Evolutionary conservation across 1,139 yeast species (phyloP).

Genomic region (Candida tropicalis): DNA sequence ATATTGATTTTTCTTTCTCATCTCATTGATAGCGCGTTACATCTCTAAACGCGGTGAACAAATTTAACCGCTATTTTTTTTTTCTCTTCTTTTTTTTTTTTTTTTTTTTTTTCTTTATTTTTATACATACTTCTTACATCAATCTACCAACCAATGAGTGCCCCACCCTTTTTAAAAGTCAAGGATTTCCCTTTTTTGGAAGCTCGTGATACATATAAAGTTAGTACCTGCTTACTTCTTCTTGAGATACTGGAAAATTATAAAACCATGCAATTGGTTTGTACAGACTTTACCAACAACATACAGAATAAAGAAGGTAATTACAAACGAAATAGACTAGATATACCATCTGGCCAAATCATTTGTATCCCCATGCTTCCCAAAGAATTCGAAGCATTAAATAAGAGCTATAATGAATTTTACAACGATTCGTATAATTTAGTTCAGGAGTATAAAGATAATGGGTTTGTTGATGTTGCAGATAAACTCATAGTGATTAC

Average conservation of each 20-base stretch:
- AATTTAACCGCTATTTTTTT: too few relatives aligned
- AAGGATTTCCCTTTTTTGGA: not conserved
- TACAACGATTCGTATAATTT: not conserved
- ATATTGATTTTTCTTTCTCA: too few relatives aligned
- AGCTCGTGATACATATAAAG: not conserved
- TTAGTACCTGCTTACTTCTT: not conserved
- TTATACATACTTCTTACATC: too few relatives aligned
- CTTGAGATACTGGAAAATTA: not conserved
- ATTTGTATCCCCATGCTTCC: not conserved
- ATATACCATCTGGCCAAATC: not conserved
- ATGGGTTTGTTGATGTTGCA: conserved; percentile 1
- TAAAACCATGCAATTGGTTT: not conserved
- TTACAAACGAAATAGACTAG: not conserved
- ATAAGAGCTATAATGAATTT: not conserved
- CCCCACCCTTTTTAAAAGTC: not conserved
- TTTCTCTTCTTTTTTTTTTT: too few relatives aligned
- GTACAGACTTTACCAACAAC: not conserved
- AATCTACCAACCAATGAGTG: not conserved
- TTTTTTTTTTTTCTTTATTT: too few relatives aligned
- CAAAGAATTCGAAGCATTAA: not conserved
- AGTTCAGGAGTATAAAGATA: not conserved
- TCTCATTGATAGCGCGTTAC: too few relatives aligned
- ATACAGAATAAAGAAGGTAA: not conserved
- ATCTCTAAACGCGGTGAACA: too few relatives aligned
- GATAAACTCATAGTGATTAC: conserved; percentile 10